Evolutionary conservation across 2,329 filamentous ascomycete species (phyloP).

Genomic region (Microsporum audouinii): DNA sequence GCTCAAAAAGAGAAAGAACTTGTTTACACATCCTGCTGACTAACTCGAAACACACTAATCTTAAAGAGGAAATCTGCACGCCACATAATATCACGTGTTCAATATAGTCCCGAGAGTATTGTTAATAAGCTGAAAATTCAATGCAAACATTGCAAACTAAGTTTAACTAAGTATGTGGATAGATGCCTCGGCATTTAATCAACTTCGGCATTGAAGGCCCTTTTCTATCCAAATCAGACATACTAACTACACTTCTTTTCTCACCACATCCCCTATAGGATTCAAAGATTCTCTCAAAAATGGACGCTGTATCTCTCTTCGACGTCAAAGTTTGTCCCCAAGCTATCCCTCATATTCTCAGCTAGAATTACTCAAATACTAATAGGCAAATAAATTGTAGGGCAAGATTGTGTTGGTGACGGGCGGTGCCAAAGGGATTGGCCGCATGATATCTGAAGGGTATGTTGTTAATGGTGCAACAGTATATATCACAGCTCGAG

Average conservation of each 20-base stretch:
- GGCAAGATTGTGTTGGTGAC: constrained; percentile 41
- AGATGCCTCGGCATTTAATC: neutral
- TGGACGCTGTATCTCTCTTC: constrained; percentile 48
- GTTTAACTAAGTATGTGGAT: neutral
- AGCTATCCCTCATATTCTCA: constrained; percentile 10
- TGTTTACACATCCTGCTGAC: too few species aligned
- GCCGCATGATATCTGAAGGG: constrained; percentile 45
- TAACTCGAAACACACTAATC: neutral
- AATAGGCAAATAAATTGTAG: constrained; percentile 31
- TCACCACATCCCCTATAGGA: neutral
- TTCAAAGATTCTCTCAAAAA: constrained; percentile 19
- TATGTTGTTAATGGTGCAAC: constrained; percentile 43
- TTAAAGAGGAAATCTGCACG: neutral
- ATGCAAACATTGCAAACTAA: neutral
- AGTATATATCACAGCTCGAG: constrained; percentile 44
- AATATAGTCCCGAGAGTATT: neutral
- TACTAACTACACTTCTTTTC: neutral
- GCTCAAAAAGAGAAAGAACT: too few species aligned
- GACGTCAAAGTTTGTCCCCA: constrained; percentile 44
- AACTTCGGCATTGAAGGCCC: neutral
- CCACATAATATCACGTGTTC: too few species aligned
- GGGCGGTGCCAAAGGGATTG: constrained; percentile 41
- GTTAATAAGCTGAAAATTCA: neutral
- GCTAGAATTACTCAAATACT: constrained; percentile 47
- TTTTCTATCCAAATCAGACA: neutral